Evolutionary conservation across 441 rosid genomes (phyloP).

Genomic region (Pelargonium fulgidum): DNA sequence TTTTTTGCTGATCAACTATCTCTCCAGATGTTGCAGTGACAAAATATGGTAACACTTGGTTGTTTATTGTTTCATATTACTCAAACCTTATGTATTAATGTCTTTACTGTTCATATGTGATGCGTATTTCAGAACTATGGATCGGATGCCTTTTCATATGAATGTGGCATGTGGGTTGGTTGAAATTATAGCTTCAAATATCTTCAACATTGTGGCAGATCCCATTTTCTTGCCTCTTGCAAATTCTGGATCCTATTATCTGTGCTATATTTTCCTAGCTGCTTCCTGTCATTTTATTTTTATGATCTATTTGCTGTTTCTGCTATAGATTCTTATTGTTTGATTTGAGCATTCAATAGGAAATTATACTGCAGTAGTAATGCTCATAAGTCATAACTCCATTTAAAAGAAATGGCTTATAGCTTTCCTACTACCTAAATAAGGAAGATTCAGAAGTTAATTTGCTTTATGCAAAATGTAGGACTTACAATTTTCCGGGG

Average conservation of each 20-base stretch:
- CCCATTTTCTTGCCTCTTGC: conserved; percentile 29
- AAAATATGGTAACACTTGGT: neutral
- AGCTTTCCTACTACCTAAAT: too few relatives aligned
- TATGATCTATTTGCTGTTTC: conserved; percentile 10
- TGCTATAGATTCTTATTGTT: conserved; percentile 23
- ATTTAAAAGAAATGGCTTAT: neutral
- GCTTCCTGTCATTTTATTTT: conserved; percentile 28
- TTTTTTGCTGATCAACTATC: neutral
- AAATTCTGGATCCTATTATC: conserved; percentile 51
- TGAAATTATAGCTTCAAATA: conserved; percentile 20
- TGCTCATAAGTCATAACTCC: conserved; percentile 12
- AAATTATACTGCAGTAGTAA: conserved; percentile 27
- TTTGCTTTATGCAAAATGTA: conserved; percentile 38
- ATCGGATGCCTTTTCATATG: conserved; percentile 8
- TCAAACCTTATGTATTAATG: neutral
- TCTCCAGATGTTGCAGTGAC: neutral
- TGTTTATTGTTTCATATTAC: neutral
- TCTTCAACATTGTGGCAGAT: conserved; percentile 21
- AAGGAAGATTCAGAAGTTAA: conserved; percentile 25
- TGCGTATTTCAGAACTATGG: neutral
- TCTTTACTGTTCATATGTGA: neutral
- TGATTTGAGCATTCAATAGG: conserved; percentile 20
- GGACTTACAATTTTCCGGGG: conserved; percentile 32
- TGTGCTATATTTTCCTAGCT: conserved; percentile 32
- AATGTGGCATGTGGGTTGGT: conserved; percentile 22